Percentiles rank a stretch among this genome's conserved stretches.
Conservation (phyloP, 805 yeast genomes). For the Torulaspora microellipsoides region DNA sequence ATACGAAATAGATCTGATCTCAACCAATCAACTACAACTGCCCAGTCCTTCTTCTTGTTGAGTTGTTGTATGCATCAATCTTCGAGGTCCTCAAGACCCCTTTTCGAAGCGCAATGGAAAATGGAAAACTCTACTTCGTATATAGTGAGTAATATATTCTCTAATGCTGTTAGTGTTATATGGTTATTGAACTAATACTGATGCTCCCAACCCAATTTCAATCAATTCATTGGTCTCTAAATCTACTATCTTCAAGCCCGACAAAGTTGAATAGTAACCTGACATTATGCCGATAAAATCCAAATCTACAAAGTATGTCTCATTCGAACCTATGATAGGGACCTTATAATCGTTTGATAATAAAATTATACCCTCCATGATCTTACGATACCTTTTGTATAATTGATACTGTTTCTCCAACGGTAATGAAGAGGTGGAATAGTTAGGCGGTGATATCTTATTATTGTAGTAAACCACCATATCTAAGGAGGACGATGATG, state of each 20-base stretch:
- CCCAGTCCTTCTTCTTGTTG: too few relatives aligned
- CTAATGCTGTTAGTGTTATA: neutral
- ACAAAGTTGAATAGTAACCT: conserved; percentile 30
- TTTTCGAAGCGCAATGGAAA: conserved; percentile 1
- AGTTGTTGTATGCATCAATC: neutral
- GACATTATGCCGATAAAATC: conserved; percentile 28
- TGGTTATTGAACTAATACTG: conserved; percentile 24
- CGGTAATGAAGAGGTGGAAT: conserved; percentile 13
- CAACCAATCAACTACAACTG: too few relatives aligned
- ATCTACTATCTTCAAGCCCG: conserved; percentile 33
- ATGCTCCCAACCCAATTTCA: conserved; percentile 29
- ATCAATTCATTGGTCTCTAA: conserved; percentile 27
- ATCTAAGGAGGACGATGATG: conserved; percentile 23
- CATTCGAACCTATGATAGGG: conserved; percentile 27
- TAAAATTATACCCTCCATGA: conserved; percentile 30
- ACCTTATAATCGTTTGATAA: conserved; percentile 33
- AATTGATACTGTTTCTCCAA: conserved; percentile 25
- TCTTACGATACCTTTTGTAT: conserved; percentile 21
- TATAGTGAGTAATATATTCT: neutral
- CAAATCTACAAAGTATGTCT: conserved; percentile 27
- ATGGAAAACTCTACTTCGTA: conserved; percentile 1
- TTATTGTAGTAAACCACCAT: conserved; percentile 29
- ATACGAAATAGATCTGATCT: too few relatives aligned
- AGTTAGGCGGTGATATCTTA: conserved; percentile 11
- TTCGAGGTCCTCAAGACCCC: conserved; percentile 2